Evolutionary conservation across 2,329 filamentous ascomycete genomes (phyloP).

Genomic region (Alternaria hordeiaustralica): DNA sequence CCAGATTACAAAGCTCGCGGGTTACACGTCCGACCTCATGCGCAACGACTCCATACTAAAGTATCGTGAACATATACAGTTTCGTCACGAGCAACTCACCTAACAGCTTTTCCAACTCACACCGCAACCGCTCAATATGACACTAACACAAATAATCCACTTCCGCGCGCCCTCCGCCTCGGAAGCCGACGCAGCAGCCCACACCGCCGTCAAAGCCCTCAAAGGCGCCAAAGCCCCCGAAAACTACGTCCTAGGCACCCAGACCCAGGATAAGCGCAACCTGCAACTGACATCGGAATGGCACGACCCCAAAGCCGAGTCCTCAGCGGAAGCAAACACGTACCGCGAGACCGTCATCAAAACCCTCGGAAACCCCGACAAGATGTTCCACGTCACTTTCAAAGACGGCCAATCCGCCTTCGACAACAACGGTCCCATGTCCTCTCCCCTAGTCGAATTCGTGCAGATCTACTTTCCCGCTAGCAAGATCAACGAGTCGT

Average conservation of each 20-base stretch:
- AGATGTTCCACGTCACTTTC: not conserved
- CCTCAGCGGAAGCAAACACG: not conserved
- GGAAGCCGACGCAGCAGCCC: not conserved
- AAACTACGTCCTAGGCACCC: constrained; percentile 4
- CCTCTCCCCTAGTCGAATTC: constrained; percentile 5
- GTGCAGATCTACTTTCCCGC: constrained; percentile 1
- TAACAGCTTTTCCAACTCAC: not conserved
- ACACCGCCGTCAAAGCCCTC: not conserved
- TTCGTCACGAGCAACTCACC: too few species aligned
- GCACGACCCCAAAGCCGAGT: constrained; percentile 1
- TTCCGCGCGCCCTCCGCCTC: not conserved
- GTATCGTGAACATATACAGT: not conserved
- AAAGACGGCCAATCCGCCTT: not conserved
- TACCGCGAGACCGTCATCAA: constrained; percentile 1
- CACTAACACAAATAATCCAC: constrained; percentile 5
- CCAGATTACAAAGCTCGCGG: not conserved
- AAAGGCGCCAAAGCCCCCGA: constrained; percentile 5
- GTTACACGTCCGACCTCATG: not conserved
- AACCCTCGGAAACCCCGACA: not conserved
- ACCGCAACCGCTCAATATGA: not conserved
- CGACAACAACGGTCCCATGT: not conserved
- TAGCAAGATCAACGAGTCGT: not conserved
- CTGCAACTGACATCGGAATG: constrained; percentile 8
- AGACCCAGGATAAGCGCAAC: not conserved
- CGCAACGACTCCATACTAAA: not conserved